Evolutionary conservation across 192 early-diverging fungal genomes (phyloP).

Genomic region (Coemansia asiatica): DNA sequence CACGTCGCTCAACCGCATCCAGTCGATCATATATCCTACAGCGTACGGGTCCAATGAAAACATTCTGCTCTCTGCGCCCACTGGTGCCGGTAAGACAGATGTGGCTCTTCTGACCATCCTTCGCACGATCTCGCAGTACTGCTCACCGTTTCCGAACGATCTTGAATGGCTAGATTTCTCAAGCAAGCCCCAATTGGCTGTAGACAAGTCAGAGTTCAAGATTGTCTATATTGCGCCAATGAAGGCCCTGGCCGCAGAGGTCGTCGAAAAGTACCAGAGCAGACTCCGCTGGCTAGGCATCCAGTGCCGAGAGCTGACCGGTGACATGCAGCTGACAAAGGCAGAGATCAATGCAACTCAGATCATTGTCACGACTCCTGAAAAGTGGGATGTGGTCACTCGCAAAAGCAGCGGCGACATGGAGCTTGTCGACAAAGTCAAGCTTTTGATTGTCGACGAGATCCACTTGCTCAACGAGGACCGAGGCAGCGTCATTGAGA

Average conservation of each 20-base stretch:
- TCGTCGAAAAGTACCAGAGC: slow-evolving; percentile 87
- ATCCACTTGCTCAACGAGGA: slow-evolving; percentile 97
- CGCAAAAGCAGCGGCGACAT: slow-evolving; percentile 93
- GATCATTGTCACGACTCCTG: slow-evolving; percentile 98
- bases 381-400: slow-evolving; percentile 99
- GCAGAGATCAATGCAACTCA: slow-evolving; percentile 90
- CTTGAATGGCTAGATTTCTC: slow-evolving; percentile 19
- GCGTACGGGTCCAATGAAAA: slow-evolving; percentile 97
- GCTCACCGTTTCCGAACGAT: slow-evolving; percentile 58
- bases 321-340: slow-evolving; percentile 98
- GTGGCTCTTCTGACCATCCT: slow-evolving; percentile 93
- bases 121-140: slow-evolving; percentile 73
- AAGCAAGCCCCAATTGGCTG: slow-evolving; percentile 54
- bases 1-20: slow-evolving; percentile 87
- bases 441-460: slow-evolving; percentile 94
- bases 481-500: slow-evolving; percentile 95
- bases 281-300: slow-evolving; percentile 84
- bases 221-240: slow-evolving; percentile 98
- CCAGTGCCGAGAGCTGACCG: slow-evolving; percentile 88
- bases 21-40: slow-evolving; percentile 92
- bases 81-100: slow-evolving; percentile 98
- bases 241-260: slow-evolving; percentile 97
- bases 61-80: slow-evolving; percentile 97
- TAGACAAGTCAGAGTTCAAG: slow-evolving; percentile 91
- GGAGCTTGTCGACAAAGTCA: slow-evolving; percentile 86